These are phyloP conservation scores for Vachellia collinsii DNA, from an alignment of 306 rosid genomes.

Conservation along the genomic window DNA sequence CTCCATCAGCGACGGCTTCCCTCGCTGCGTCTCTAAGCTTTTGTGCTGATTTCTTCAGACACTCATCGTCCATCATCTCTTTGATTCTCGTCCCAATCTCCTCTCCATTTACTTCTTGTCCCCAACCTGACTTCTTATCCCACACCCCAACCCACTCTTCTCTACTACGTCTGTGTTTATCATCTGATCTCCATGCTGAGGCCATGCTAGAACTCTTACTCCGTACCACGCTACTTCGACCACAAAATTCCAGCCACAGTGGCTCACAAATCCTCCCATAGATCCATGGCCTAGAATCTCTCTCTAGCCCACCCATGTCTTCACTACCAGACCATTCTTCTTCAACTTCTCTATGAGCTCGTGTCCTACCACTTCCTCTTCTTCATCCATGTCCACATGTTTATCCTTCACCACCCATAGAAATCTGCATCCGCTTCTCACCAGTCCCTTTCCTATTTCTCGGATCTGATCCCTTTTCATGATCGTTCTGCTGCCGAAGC, in stretches of 20 bases:
- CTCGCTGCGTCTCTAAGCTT: conserved; percentile 35
- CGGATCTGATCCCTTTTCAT: conserved; percentile 39
- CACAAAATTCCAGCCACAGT: conserved; percentile 55
- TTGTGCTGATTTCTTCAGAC: conserved; percentile 21
- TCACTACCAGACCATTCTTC: conserved; percentile 44
- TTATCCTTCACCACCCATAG: conserved; percentile 62
- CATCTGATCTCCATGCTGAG: conserved; percentile 7
- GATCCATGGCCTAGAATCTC: conserved; percentile 41
- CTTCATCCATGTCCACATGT: conserved; percentile 29
- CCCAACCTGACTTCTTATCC: conserved; percentile 17
- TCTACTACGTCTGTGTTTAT: conserved; percentile 32
- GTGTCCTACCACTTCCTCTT: conserved; percentile 18
- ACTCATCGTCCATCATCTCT: conserved; percentile 51
- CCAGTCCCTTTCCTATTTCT: conserved; percentile 55
- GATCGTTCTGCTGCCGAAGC: conserved; percentile 52
- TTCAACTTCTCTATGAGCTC: conserved; percentile 36
- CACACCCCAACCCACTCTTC: conserved; percentile 9
- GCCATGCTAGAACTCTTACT: conserved; percentile 31
- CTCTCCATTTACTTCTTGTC: conserved; percentile 8
- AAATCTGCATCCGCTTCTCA: conserved; percentile 48
- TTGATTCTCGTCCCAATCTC: conserved; percentile 47
- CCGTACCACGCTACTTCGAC: conserved; percentile 48
- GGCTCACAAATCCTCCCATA: conserved; percentile 56
- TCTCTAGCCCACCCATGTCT: conserved; percentile 49
- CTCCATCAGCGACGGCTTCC: conserved; percentile 40